phyloP scores from a whole-genome alignment of 2,329 filamentous ascomycete species.

The Ciborinia camelliae region DNA sequence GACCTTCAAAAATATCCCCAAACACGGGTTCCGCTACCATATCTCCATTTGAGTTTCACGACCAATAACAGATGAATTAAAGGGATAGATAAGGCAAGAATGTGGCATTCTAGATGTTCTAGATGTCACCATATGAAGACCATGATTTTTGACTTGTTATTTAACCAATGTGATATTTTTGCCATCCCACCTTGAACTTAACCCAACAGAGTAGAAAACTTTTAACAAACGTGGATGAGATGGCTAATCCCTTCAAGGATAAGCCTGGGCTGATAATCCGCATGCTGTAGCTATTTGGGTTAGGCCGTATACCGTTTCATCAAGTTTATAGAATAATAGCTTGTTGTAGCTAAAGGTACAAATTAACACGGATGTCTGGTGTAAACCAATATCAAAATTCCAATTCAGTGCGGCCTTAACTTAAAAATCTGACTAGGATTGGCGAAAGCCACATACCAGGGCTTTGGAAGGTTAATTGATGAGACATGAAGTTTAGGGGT shows the following conservation, averaged over 20 bases:
- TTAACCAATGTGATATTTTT: neutral
- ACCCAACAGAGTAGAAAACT: neutral
- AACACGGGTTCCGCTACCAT: conserved; percentile 7
- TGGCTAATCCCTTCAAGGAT: neutral
- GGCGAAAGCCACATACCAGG: neutral
- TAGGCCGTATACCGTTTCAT: neutral
- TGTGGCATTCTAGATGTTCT: conserved; percentile 15
- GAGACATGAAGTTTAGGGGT: neutral
- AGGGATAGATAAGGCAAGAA: neutral
- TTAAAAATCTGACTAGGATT: neutral
- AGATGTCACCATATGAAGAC: neutral
- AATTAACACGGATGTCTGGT: neutral
- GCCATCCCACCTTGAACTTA: neutral
- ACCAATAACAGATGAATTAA: neutral
- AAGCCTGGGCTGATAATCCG: neutral
- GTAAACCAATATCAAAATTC: neutral
- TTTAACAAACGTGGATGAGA: neutral
- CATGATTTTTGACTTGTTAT: neutral
- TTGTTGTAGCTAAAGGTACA: conserved; percentile 3
- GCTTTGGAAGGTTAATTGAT: conserved; percentile 11
- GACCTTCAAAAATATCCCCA: neutral
- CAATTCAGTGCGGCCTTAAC: neutral
- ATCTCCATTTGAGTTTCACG: neutral
- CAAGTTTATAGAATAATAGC: neutral
- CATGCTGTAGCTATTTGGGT: neutral